Evolutionary conservation across 257 asterid species (phyloP).

Genomic region (Linaria vulgaris): DNA sequence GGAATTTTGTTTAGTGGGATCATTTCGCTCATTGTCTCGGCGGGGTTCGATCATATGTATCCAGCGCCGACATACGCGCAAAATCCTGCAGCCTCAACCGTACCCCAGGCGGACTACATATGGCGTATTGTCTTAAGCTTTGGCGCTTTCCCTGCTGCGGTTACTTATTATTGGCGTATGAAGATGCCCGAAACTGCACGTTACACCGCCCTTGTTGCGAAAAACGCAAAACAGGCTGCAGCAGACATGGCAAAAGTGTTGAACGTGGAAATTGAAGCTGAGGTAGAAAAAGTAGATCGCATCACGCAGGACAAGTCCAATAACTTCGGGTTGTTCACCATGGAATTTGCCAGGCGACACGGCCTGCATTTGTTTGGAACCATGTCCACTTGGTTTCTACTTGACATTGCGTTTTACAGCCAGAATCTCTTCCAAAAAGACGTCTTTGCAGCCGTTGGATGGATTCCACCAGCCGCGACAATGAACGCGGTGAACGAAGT

Average conservation of each 20-base stretch:
- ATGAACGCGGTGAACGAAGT: constrained; percentile 46
- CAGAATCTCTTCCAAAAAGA: constrained; percentile 51
- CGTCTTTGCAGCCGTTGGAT: constrained; percentile 36
- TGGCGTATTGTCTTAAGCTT: constrained; percentile 48
- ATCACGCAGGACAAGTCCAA: constrained; percentile 9
- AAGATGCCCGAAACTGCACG: constrained; percentile 55
- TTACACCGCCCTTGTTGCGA: constrained; percentile 46
- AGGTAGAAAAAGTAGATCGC: constrained; percentile 28
- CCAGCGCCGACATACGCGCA: constrained; percentile 29
- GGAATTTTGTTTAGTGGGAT: constrained; percentile 41
- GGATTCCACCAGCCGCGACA: constrained; percentile 35
- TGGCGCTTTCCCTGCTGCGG: constrained; percentile 42
- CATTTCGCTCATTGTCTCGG: constrained; percentile 27
- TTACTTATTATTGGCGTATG: constrained; percentile 53
- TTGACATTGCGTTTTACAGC: constrained; percentile 45
- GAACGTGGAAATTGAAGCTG: constrained; percentile 40
- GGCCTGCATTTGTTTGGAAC: constrained; percentile 46
- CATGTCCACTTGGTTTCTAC: constrained; percentile 38
- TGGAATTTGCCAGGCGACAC: constrained; percentile 37
- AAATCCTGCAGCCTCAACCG: constrained; percentile 24
- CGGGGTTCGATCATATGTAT: constrained; percentile 18
- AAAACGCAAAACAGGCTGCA: constrained; percentile 39
- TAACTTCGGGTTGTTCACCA: constrained; percentile 30
- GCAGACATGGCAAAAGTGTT: constrained; percentile 39
- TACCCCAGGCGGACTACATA: constrained; percentile 36